phyloP scores from a whole-genome alignment of 2,329 filamentous ascomycete genomes.

The Leptographium lundbergii region DNA sequence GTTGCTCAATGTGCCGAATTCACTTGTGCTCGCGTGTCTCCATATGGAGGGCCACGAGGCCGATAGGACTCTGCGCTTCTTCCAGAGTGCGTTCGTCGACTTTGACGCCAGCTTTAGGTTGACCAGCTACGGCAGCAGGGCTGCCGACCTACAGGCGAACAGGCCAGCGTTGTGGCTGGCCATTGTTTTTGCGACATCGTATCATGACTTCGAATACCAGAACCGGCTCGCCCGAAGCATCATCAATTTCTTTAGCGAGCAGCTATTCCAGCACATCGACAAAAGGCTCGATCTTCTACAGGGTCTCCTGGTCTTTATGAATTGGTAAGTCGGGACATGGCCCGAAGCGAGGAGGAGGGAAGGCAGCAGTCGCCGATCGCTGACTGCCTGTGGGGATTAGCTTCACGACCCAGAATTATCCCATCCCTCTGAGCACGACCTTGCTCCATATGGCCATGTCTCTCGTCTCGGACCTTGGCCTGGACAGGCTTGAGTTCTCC shows the following conservation, averaged over 20 bases:
- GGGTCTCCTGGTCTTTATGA: constrained; percentile 10
- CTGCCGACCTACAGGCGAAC: constrained; percentile 6
- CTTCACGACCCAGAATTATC: constrained; percentile 10
- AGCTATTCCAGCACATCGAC: constrained; percentile 8
- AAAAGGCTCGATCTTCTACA: constrained; percentile 12
- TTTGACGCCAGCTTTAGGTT: constrained; percentile 11
- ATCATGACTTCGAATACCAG: constrained; percentile 12
- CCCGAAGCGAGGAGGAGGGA: not conserved
- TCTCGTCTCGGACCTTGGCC: constrained; percentile 13
- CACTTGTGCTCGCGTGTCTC: constrained; percentile 5
- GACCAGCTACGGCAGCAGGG: not conserved
- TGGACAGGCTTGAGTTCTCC: constrained; percentile 11
- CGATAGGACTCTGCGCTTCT: constrained; percentile 7
- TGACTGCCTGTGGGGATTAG: not conserved
- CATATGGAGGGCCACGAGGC: constrained; percentile 8
- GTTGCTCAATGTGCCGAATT: not conserved
- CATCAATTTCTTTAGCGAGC: constrained; percentile 10
- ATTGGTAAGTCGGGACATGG: constrained; percentile 5
- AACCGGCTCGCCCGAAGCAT: constrained; percentile 8
- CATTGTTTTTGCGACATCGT: constrained; percentile 13
- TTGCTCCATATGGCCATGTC: constrained; percentile 12
- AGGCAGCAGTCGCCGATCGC: not conserved
- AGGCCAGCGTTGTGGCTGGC: constrained; percentile 13
- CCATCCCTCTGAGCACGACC: constrained; percentile 11
- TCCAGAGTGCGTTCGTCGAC: constrained; percentile 8